Evolutionary conservation across 2,329 filamentous ascomycete genomes (phyloP).

Genomic region (Penicillium sp.): DNA sequence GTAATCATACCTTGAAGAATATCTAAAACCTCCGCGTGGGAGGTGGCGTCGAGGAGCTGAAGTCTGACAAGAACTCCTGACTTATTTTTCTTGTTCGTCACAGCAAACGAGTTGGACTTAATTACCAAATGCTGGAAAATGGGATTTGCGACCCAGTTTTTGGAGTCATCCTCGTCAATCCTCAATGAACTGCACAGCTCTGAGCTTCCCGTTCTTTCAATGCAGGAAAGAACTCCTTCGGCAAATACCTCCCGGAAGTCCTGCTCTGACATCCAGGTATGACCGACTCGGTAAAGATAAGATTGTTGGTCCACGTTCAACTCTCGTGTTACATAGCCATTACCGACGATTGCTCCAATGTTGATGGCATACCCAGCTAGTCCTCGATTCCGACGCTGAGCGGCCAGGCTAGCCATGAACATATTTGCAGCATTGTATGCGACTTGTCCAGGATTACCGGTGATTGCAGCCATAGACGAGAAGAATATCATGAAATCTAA

Average conservation of each 20-base stretch:
- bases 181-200: constrained; percentile 21
- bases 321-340: constrained; percentile 21
- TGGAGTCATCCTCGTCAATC: constrained; percentile 25
- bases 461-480: constrained; percentile 39
- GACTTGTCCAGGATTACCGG: constrained; percentile 35
- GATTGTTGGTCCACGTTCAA: constrained; percentile 24
- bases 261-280: constrained; percentile 29
- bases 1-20: constrained; percentile 15
- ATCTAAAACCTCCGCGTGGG: constrained; percentile 9
- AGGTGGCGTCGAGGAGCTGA: constrained; percentile 17
- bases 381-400: constrained; percentile 16
- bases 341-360: constrained; percentile 21
- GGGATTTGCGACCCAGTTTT: constrained; percentile 22
- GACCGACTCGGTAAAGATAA: constrained; percentile 23
- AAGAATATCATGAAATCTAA: constrained; percentile 48
- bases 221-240: constrained; percentile 29
- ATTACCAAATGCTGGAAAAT: constrained; percentile 24
- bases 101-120: constrained; percentile 12
- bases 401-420: constrained; percentile 36
- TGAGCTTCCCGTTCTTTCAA: constrained; percentile 7
- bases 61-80: constrained; percentile 12
- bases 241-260: constrained; percentile 34
- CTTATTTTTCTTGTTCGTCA: constrained; percentile 15
- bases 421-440: constrained; percentile 43
- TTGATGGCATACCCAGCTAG: constrained; percentile 22